These are phyloP conservation scores for Linderniella brevidens DNA, from an alignment of 257 asterid genomes.

Conservation along the genomic window DNA sequence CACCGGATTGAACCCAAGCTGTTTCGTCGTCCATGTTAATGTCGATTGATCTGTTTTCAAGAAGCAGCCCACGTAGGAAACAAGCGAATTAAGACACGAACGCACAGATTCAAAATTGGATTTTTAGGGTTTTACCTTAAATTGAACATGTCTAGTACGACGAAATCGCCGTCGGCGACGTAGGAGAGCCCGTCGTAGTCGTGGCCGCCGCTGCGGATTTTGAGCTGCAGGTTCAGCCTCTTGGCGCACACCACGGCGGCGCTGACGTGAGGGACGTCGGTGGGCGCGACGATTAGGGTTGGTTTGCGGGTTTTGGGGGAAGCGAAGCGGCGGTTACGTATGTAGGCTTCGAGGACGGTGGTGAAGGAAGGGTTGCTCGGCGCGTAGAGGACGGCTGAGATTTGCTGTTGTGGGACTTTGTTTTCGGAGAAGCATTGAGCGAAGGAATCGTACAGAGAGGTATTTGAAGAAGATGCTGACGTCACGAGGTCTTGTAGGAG, in stretches of 20 bases:
- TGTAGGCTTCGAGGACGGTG: slow-evolving; percentile 12
- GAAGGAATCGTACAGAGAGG: slow-evolving; percentile 12
- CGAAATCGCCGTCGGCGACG: slow-evolving; percentile 9
- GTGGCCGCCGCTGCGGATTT: slow-evolving; percentile 41
- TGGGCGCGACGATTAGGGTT: slow-evolving; percentile 20
- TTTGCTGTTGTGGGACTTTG: slow-evolving; percentile 6
- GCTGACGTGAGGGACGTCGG: slow-evolving; percentile 7
- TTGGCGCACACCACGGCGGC: slow-evolving; percentile 18
- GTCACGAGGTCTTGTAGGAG: slow-evolving; percentile 2
- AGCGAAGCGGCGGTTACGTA: slow-evolving; percentile 20
- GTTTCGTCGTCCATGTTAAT: slow-evolving; percentile 8
- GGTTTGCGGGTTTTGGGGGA: slow-evolving; percentile 19
- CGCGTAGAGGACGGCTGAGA: slow-evolving; percentile 13
- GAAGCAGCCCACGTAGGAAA: too few relatives aligned
- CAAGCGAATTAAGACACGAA: too few relatives aligned
- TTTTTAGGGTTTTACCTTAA: slow-evolving; percentile 1
- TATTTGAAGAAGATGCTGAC: slow-evolving; percentile 5
- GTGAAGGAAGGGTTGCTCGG: slow-evolving; percentile 14
- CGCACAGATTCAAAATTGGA: too few relatives aligned
- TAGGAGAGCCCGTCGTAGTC: slow-evolving; percentile 39
- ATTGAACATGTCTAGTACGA: slow-evolving; percentile 24
- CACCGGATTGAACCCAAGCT: slow-evolving; percentile 24
- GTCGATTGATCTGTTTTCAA: slow-evolving; percentile 6
- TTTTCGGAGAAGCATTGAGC: slow-evolving; percentile 12
- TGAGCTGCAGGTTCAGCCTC: slow-evolving; percentile 14